phyloP scores from a whole-genome alignment of 2,329 filamentous ascomycete species.

The Hymenoscyphus infarciens region DNA sequence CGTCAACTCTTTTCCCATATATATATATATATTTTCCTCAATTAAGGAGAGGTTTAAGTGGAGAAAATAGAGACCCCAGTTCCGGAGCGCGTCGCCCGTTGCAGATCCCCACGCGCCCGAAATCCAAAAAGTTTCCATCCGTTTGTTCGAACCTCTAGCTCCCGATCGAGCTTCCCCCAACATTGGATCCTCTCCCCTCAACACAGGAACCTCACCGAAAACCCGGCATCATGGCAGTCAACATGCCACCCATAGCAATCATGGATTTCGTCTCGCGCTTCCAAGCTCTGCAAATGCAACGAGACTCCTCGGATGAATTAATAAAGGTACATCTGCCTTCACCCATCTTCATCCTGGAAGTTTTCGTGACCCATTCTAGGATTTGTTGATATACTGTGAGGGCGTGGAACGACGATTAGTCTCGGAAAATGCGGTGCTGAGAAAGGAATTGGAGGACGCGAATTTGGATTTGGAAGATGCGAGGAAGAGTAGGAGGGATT shows the following conservation, averaged over 20 bases:
- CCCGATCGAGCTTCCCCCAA: neutral
- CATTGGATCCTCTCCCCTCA: too few species aligned
- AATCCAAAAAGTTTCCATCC: constrained; percentile 1
- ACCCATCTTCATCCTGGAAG: neutral
- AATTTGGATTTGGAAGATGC: constrained; percentile 51
- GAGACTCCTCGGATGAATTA: constrained; percentile 42
- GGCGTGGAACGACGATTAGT: constrained; percentile 42
- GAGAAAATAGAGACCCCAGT: too few species aligned
- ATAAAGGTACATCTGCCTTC: constrained; percentile 42
- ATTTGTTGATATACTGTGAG: constrained; percentile 46
- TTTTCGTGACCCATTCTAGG: constrained; percentile 36
- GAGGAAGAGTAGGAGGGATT: constrained; percentile 45
- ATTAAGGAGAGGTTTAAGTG: too few species aligned
- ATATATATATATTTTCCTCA: too few species aligned
- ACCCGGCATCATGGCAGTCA: constrained; percentile 5
- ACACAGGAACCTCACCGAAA: too few species aligned
- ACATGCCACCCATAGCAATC: constrained; percentile 27
- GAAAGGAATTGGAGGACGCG: constrained; percentile 41
- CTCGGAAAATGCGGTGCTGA: constrained; percentile 44
- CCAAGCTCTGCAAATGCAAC: constrained; percentile 41
- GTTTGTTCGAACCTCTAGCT: neutral
- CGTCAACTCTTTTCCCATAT: too few species aligned
- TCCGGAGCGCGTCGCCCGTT: neutral
- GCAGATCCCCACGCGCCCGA: neutral
- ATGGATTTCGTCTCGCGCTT: constrained; percentile 48